Base-by-base conservation (phyloP, 2,329 filamentous ascomycete species). In the Chrysoporthe puriensis region DNA sequence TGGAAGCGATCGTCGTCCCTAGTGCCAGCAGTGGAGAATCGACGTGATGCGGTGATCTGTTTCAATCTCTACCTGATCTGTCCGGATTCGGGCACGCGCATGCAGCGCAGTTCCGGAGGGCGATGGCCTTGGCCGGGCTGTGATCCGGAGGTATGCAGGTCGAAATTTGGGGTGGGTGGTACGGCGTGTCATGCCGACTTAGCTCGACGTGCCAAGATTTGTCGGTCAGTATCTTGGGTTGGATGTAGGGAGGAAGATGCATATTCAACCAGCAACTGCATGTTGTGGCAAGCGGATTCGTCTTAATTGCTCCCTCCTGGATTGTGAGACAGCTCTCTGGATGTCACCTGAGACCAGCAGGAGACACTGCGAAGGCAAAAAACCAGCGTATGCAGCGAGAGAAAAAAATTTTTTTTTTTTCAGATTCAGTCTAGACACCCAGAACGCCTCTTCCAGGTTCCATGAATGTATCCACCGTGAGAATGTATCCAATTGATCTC, bases 191-290 rank as follows among this genome's bases (percentile, higher is more conserved):
- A 57, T 57, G 14, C 11, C 32, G 8, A n/a, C 34, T n/a, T 57
- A 36, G 32, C 13, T 57, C 34, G 54, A 57, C 54, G 2, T 57
- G 54, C 54, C 54, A 57, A 57, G 32, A 40, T 32, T 57, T 40
- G 54, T 57, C 54, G 50, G 50, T 54, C 50, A n/a, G 54, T 16
- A 40, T 57, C 52, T 57, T 21, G 54, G 54, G 32, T 54, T 54
- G 21, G 11, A 54, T 14, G 50, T 13, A 54, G 13, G 11, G 50
- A 48, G 46, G 14, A 18, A 18, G 16, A 46, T 6, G n/a, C 18
- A 48, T 2, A 48, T 18, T 46, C 18, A 3, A 16, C 44, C 44
- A 46, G 18, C 48, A 32, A 8, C 14, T 52, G 13, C 48, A 9
- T 21, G 48, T 52, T 6, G 50, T 54, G 50, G 21, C 26, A 32